These are phyloP conservation scores for Glebionis coronaria DNA, from an alignment of 129 eudicot genomes.

Conservation along the genomic window DNA sequence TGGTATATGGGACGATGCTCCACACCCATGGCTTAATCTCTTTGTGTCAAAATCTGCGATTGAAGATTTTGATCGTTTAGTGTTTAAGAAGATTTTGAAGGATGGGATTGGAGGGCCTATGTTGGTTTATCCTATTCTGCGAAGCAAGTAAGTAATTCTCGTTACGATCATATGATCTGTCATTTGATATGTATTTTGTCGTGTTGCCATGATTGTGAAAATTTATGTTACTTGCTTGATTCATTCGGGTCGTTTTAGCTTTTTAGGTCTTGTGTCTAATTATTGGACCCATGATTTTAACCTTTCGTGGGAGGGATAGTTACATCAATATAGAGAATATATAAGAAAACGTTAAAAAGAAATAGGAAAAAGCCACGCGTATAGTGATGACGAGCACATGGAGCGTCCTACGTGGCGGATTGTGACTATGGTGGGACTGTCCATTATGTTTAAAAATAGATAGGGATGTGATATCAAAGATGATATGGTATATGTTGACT, in stretches of 20 bases:
- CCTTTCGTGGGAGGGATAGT: constrained; percentile 22
- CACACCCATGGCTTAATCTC: constrained; percentile 96
- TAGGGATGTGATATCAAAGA: constrained; percentile 7
- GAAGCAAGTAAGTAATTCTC: constrained; percentile 58
- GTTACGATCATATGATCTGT: neutral
- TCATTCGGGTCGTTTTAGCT: constrained; percentile 18
- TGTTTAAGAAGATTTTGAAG: constrained; percentile 64
- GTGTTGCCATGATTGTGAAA: neutral
- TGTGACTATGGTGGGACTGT: constrained; percentile 21
- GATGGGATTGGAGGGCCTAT: constrained; percentile 91
- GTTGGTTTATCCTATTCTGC: constrained; percentile 79
- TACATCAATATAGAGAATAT: constrained; percentile 20
- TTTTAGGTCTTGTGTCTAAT: constrained; percentile 13
- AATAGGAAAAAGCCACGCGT: constrained; percentile 19
- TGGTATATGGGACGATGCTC: constrained; percentile 87
- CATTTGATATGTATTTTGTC: neutral
- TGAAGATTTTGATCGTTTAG: constrained; percentile 63
- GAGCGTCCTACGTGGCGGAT: constrained; percentile 29
- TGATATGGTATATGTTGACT: constrained; percentile 33
- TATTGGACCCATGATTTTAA: constrained; percentile 22
- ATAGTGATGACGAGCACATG: constrained; percentile 27
- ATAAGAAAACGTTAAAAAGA: neutral
- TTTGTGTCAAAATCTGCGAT: constrained; percentile 71
- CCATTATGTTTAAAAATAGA: constrained; percentile 9
- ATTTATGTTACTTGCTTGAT: neutral